Base-by-base conservation (phyloP, 2,329 filamentous ascomycete species). In the Stemphylium lycopersici region DNA sequence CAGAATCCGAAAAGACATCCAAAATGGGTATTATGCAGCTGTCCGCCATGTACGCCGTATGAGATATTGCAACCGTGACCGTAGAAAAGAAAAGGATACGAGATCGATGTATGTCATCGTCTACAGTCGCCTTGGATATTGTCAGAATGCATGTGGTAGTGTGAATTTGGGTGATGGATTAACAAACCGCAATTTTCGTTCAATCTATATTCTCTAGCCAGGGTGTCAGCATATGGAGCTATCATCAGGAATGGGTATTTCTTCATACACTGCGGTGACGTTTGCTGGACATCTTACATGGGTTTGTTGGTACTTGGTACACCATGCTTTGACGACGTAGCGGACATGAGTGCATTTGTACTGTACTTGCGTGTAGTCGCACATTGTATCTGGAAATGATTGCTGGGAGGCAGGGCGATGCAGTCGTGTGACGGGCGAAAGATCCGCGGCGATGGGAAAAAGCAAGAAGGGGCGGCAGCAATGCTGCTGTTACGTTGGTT, bases 311-410 rank as follows among this genome's bases (percentile, higher is more conserved):
- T 81, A 80, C 65, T 76, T 79, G 51, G 76, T 74, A 75, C 83
- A 85, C 83, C 83, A 85, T 15, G 81, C 81, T 59, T 81, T 77
- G 40, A 85, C 83, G 7, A 80, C 81, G 62, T 80, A 84, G 31
- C 83, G 78, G 53, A 82, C 72, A 70, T 86, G 83, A 44, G 77
- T 78, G 71, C 83, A 86, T 36, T 78, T 76, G 67, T 83, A 85
- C 56, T 84, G 80, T 49, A 85, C 83, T 70, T 84, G 80, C 18
- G 80, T 84, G 62, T 85, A 85, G 68, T 85, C 82, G 69, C 83
- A 86, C 83, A 85, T 85, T 36, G 32, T 58, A 36, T n/a, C 13
- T 29, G 46, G 44, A 42, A 46, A 45, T 42, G 54, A 56, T 32
- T 42, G 48, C 18, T 40, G 37, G 13, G 43, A 42, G n/a, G 32